A percentile compares a stretch with the other conserved stretches of the same genome.
phyloP scores from a whole-genome alignment of 108 stramenopile species.

The Aurantiochytrium sp. region DNA sequence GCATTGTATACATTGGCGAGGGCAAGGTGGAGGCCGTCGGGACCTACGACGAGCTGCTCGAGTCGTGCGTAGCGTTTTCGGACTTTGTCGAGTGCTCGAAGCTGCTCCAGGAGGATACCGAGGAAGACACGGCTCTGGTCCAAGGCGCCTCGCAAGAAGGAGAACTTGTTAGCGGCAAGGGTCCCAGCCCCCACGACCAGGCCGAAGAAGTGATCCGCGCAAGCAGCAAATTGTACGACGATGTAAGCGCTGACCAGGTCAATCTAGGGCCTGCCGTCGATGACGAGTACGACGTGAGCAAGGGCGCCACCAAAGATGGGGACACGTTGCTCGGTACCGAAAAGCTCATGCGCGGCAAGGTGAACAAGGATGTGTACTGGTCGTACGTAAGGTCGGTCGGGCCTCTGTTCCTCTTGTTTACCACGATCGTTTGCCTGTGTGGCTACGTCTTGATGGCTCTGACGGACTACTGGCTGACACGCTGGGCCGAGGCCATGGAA shows the following conservation, averaged over 20 bases:
- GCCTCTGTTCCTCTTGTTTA: not conserved
- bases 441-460: constrained; percentile 35
- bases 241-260: no score
- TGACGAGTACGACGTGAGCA: no score
- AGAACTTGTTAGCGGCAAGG: not conserved
- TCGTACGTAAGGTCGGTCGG: constrained; percentile 4
- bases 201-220: not conserved
- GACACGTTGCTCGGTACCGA: constrained; percentile 34
- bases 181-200: not conserved
- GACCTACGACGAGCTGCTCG: constrained; percentile 64
- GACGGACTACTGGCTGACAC: constrained; percentile 17
- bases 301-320: no score
- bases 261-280: no score
- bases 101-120: constrained; percentile 33
- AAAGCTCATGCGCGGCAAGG: not conserved
- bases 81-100: constrained; percentile 5
- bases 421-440: constrained; percentile 32
- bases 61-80: constrained; percentile 38
- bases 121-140: not conserved
- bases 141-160: not conserved
- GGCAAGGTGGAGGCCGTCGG: constrained; percentile 65
- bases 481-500: not conserved
- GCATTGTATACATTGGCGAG: constrained; percentile 64
- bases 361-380: not conserved
- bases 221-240: not conserved